phyloP scores from a whole-genome alignment of 2,329 filamentous ascomycete genomes.

The Fusarium circinatum region DNA sequence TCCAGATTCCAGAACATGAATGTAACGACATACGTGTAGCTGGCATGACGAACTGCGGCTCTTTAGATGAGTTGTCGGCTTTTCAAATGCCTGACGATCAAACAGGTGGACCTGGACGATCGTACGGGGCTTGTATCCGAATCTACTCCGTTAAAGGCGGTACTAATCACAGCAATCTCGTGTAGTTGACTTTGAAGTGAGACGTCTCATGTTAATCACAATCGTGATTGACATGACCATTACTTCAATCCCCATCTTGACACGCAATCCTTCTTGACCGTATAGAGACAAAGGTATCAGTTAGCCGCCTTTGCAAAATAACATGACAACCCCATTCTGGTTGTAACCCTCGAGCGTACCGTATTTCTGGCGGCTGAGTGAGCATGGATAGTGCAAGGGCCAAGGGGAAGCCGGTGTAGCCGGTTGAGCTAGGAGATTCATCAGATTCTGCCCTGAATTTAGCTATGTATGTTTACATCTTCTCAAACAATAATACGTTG shows the following conservation, averaged over 20 bases:
- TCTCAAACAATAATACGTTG: constrained; percentile 8
- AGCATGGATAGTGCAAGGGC: constrained; percentile 27
- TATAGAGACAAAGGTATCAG: background rate
- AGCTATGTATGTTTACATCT: background rate
- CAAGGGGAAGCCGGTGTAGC: constrained; percentile 30
- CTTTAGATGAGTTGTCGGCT: constrained; percentile 31
- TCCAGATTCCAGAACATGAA: constrained; percentile 14
- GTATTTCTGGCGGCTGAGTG: constrained; percentile 30
- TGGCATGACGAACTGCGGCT: constrained; percentile 27
- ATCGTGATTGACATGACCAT: constrained; percentile 2
- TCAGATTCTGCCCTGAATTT: constrained; percentile 19
- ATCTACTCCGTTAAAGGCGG: background rate
- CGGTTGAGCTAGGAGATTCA: constrained; percentile 11
- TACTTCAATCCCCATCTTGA: constrained; percentile 29
- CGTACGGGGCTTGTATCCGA: constrained; percentile 4
- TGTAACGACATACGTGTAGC: background rate
- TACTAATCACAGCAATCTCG: background rate
- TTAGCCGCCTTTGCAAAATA: constrained; percentile 7
- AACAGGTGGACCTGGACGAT: constrained; percentile 36
- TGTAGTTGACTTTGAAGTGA: constrained; percentile 12
- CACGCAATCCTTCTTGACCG: constrained; percentile 26
- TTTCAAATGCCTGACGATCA: constrained; percentile 37
- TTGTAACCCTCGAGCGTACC: constrained; percentile 12
- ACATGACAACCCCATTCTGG: constrained; percentile 8
- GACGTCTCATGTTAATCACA: constrained; percentile 12